These are phyloP conservation scores for Poa annua DNA, from an alignment of 176 grass and related monocot genomes.

Conservation along the genomic window DNA sequence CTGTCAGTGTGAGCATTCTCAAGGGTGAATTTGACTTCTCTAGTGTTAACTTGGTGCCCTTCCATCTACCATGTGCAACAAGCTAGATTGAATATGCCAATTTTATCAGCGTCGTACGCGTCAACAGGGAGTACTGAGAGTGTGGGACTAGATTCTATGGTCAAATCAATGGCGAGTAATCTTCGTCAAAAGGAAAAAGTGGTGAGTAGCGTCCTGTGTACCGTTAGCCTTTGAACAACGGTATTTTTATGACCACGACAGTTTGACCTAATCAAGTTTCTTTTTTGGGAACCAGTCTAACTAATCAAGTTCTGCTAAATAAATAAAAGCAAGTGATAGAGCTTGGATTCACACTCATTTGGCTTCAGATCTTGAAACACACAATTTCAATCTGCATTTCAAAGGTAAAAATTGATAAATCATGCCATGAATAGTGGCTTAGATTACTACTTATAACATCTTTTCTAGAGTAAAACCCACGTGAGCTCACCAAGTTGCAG, in stretches of 20 bases:
- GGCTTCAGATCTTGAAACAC: too few species aligned
- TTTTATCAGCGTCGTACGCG: background rate
- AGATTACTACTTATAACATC: too few species aligned
- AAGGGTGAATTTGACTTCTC: background rate
- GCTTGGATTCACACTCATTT: too few species aligned
- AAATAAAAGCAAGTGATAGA: background rate
- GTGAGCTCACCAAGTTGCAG: too few species aligned
- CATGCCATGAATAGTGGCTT: too few species aligned
- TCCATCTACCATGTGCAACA: constrained; percentile 6
- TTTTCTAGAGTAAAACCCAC: too few species aligned
- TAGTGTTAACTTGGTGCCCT: background rate
- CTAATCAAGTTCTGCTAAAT: background rate
- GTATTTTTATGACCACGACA: background rate
- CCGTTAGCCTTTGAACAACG: background rate
- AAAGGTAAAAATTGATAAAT: too few species aligned
- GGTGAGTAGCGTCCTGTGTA: background rate
- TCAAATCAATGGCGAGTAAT: background rate
- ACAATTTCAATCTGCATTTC: too few species aligned
- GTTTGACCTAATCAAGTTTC: background rate
- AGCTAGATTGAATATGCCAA: constrained; percentile 1
- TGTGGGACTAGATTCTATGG: background rate
- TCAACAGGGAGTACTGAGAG: background rate
- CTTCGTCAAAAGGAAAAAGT: background rate
- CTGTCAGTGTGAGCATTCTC: background rate
- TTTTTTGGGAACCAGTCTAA: background rate